These are phyloP conservation scores for Aspergillus cristatus DNA, from an alignment of 495 filamentous ascomycete genomes.

Conservation along the genomic window DNA sequence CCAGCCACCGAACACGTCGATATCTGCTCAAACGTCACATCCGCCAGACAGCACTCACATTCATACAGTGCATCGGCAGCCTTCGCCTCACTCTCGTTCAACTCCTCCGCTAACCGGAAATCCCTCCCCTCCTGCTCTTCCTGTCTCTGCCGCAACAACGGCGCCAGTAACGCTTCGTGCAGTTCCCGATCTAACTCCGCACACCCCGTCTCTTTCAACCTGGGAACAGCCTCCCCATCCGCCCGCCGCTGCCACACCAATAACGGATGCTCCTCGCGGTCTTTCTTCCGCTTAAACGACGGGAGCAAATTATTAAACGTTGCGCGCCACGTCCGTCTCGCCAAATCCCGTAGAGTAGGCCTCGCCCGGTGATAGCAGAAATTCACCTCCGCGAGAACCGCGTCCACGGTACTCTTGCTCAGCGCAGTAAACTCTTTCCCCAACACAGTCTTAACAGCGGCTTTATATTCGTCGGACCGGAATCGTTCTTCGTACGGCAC, in stretches of 20 bases:
- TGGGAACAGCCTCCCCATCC: conserved; percentile 42
- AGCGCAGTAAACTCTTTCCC: conserved; percentile 77
- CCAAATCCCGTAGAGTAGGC: conserved; percentile 62
- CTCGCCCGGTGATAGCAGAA: conserved; percentile 75
- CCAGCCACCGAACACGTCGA: conserved; percentile 59
- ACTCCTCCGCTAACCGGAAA: conserved; percentile 47
- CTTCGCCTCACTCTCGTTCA: conserved; percentile 73
- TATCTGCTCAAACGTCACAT: conserved; percentile 72
- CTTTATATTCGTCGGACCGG: conserved; percentile 61
- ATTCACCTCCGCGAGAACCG: conserved; percentile 85
- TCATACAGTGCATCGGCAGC: conserved; percentile 63
- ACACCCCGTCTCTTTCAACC: conserved; percentile 61
- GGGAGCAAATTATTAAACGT: conserved; percentile 66
- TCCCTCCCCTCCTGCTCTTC: conserved; percentile 56
- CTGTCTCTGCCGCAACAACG: conserved; percentile 45
- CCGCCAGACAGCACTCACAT: conserved; percentile 82
- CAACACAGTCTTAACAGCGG: conserved; percentile 52
- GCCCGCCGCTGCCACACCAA: conserved; percentile 51
- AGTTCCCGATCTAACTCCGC: conserved; percentile 77
- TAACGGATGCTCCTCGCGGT: conserved; percentile 52
- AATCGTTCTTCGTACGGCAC: conserved; percentile 66
- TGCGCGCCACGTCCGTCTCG: conserved; percentile 77
- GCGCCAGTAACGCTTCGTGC: conserved; percentile 53
- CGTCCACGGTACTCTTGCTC: conserved; percentile 70
- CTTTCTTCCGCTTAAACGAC: conserved; percentile 54